A percentile compares a stretch with the other conserved stretches of the same genome.
phyloP scores from a whole-genome alignment of 2,329 filamentous ascomycete genomes.

The Nothophaeocryptopus gaeumannii region DNA sequence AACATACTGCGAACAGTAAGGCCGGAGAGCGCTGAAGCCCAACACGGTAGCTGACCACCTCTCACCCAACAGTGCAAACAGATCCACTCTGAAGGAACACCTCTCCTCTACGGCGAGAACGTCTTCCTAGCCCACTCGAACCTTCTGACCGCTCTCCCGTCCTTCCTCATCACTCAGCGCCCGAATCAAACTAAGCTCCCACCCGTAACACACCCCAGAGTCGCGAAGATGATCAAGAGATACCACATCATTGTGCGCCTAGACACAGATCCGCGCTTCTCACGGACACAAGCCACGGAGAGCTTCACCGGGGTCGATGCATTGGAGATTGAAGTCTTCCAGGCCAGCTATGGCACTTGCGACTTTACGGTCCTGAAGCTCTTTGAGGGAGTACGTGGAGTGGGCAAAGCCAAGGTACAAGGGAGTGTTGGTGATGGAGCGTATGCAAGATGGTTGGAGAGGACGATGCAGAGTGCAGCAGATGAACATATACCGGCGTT shows the following conservation, averaged over 20 bases:
- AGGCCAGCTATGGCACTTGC: conserved; percentile 44
- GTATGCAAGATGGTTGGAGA: conserved; percentile 47
- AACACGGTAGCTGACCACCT: no score
- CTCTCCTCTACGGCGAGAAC: conserved; percentile 50
- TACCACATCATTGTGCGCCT: conserved; percentile 49
- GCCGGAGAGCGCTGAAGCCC: no score
- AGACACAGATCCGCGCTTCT: conserved; percentile 51
- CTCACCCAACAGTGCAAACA: conserved; percentile 32
- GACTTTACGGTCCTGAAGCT: conserved; percentile 44
- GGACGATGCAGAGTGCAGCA: conserved; percentile 41
- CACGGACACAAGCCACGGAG: conserved; percentile 36
- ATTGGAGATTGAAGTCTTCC: conserved; percentile 51
- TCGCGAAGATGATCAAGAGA: conserved; percentile 39
- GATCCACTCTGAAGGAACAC: conserved; percentile 41
- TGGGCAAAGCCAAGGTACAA: conserved; percentile 43
- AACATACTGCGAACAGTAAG: conserved; percentile 38
- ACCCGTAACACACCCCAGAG: conserved; percentile 36
- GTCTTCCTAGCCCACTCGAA: conserved; percentile 50
- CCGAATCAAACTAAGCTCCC: conserved; percentile 24
- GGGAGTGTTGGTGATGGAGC: conserved; percentile 41
- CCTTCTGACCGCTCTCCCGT: conserved; percentile 45
- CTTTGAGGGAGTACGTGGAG: conserved; percentile 48
- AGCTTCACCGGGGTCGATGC: conserved; percentile 48
- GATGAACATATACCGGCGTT: conserved; percentile 29
- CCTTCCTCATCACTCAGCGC: conserved; percentile 32